Evolutionary conservation across 2,329 filamentous ascomycete species (phyloP).

Genomic region (Sporothrix schenckii): DNA sequence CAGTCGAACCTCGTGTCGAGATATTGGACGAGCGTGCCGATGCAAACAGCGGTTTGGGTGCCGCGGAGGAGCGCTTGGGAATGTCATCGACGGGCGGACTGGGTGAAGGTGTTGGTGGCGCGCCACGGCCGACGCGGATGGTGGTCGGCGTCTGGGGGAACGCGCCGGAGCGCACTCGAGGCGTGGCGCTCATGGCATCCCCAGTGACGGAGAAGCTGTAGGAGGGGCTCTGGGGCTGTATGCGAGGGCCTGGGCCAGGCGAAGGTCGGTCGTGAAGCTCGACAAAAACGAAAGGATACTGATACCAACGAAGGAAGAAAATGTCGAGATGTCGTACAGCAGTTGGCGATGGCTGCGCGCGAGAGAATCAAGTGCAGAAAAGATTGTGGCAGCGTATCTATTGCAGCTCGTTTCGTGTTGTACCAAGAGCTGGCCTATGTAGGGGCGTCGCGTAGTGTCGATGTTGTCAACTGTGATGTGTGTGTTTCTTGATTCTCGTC

Average conservation of each 20-base stretch:
- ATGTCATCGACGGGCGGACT: slow-evolving; percentile 32
- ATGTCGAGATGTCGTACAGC: background rate
- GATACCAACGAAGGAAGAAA: background rate
- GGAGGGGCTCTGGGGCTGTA: background rate
- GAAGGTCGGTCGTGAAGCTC: background rate
- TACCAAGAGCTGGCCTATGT: slow-evolving; percentile 1
- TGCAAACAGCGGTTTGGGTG: slow-evolving; percentile 30
- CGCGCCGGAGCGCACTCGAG: slow-evolving; percentile 38
- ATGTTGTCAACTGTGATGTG: background rate
- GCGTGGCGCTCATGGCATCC: slow-evolving; percentile 40
- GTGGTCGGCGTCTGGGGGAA: slow-evolving; percentile 39
- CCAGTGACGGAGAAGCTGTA: slow-evolving; percentile 16
- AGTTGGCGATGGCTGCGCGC: background rate
- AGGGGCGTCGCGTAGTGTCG: slow-evolving; percentile 17
- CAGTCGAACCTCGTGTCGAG: slow-evolving; percentile 38
- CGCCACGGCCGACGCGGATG: slow-evolving; percentile 30
- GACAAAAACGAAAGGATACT: background rate
- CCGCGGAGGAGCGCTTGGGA: slow-evolving; percentile 6
- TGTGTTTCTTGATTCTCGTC: background rate
- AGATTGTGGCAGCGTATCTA: background rate
- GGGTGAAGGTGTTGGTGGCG: slow-evolving; percentile 37
- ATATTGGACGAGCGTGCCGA: slow-evolving; percentile 17
- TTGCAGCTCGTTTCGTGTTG: background rate
- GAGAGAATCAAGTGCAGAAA: background rate
- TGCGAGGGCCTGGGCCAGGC: background rate